A percentile compares a stretch with the other conserved stretches of the same genome.
Evolutionary conservation across 305 asterid genomes (phyloP).

Genomic region (Ruellia speciosa): DNA sequence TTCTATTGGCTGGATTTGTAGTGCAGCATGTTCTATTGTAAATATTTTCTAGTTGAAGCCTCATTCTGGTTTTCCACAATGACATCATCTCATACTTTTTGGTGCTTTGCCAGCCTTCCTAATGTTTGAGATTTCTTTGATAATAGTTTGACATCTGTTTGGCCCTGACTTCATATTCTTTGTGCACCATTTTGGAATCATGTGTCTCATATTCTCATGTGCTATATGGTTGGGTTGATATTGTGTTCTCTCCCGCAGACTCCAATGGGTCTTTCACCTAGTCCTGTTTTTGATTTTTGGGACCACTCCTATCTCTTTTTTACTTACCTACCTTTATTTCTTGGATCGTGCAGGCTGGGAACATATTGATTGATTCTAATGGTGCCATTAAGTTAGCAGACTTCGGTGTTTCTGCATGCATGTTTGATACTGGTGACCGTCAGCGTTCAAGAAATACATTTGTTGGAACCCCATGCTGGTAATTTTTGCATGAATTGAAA

Average conservation of each 20-base stretch:
- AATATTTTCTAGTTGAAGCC: too few species aligned
- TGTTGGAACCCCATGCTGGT: constrained; percentile 99
- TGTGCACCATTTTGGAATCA: too few species aligned
- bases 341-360: constrained; percentile 65
- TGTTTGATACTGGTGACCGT: constrained; percentile 93
- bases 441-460: constrained; percentile 89
- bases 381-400: constrained; percentile 82
- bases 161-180: too few species aligned
- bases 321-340: neutral
- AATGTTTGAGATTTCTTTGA: too few species aligned
- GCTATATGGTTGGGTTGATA: too few species aligned
- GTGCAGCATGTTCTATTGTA: constrained; percentile 2
- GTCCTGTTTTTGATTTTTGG: constrained; percentile 8
- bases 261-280: constrained; percentile 2
- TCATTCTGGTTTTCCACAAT: too few species aligned
- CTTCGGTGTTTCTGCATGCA: constrained; percentile 92
- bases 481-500: constrained; percentile 14
- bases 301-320: neutral
- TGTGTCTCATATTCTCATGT: too few species aligned
- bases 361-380: constrained; percentile 68
- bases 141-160: too few species aligned
- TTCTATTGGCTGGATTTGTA: constrained; percentile 5
- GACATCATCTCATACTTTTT: too few species aligned
- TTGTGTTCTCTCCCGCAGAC: neutral
- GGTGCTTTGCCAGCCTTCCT: too few species aligned